Evolutionary conservation across 1,284 basidiomycete species (phyloP), one percentile per base, ranked within the genome.

Genomic region (Cutaneotrichosporon dermatis): DNA sequence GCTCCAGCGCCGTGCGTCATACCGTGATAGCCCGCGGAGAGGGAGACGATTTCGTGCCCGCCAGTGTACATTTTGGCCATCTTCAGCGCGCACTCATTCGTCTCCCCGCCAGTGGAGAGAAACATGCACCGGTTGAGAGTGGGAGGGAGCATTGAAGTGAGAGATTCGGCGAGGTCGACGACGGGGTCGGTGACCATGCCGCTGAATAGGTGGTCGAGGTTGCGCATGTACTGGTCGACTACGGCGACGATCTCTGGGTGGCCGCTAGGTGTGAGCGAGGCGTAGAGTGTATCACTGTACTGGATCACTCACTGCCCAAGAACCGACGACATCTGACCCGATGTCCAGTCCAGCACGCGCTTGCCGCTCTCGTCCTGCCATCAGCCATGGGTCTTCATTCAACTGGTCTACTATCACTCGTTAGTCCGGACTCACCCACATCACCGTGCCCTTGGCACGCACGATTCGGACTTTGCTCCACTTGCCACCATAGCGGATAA

Each of bases 51-150:
- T 59, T 74, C 73, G 39, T 68, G 61, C 10, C 67, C 69, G 1
- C 73, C 73, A 11, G 72, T 75, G 49, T 70, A 70, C 56, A 70
- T 60, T 61, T 75, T 74, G 16, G 73, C 73, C 57, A 75, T 64
- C 59, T 67, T 69, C 42, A 75, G 57, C 3, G 73, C 73, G n/a
- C 57, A 56, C 57, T 74, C 73, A 55, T 68, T 70, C 6, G 64
- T 67, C 60, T 75, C 72, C 8, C 61, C 57, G 6, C 72, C 72
- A 0, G 73, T 74, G 11, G 58, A 64, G 40, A 75, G 66, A 54
- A 74, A 72, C 34, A 70, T 62, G 54, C 64, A 64, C 55, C 66
- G 65, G 59, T 65, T 62, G 25, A 75, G 64, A 3, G 57, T 51
- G 3, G 52, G 55, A 0, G 73, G 72, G 5, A 69, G 59, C 34